Percentiles rank a stretch among this genome's conserved stretches.
These are phyloP conservation scores for Bipolaris victoriae DNA, from an alignment of 2,329 filamentous ascomycete genomes.

Conservation along the genomic window DNA sequence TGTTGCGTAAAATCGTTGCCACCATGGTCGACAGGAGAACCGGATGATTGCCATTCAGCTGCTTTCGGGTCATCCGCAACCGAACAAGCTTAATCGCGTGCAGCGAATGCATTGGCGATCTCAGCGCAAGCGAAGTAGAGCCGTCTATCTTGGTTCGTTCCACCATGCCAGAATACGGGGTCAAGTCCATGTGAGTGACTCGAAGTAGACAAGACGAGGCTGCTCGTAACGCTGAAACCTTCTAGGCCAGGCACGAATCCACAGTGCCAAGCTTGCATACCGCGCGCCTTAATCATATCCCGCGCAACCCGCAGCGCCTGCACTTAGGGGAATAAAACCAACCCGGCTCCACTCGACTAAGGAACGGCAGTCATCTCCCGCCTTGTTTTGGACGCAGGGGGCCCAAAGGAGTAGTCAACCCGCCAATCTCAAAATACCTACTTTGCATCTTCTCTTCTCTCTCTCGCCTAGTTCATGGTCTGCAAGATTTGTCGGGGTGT, in stretches of 20 bases:
- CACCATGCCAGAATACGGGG: neutral
- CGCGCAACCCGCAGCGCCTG: neutral
- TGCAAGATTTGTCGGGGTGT: no score
- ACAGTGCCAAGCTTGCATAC: neutral
- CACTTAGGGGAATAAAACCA: neutral
- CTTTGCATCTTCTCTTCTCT: no score
- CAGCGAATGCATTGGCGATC: constrained; percentile 7
- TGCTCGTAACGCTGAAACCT: constrained; percentile 1
- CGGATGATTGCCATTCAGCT: neutral
- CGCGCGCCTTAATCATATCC: neutral
- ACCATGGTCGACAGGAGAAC: neutral
- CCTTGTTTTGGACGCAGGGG: neutral
- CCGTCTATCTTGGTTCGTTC: neutral
- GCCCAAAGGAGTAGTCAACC: neutral
- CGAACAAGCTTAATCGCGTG: neutral
- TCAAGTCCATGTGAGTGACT: neutral
- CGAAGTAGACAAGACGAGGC: neutral
- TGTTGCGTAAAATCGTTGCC: constrained; percentile 3
- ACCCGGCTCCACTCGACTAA: constrained; percentile 6
- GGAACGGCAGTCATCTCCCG: neutral
- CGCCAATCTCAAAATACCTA: neutral
- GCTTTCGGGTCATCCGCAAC: neutral
- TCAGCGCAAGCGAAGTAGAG: neutral
- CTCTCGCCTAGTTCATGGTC: neutral
- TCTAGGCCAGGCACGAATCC: constrained; percentile 7